These are phyloP conservation scores for Vaccinium macrocarpon DNA, from an alignment of 148 eudicot species.

Conservation along the genomic window DNA sequence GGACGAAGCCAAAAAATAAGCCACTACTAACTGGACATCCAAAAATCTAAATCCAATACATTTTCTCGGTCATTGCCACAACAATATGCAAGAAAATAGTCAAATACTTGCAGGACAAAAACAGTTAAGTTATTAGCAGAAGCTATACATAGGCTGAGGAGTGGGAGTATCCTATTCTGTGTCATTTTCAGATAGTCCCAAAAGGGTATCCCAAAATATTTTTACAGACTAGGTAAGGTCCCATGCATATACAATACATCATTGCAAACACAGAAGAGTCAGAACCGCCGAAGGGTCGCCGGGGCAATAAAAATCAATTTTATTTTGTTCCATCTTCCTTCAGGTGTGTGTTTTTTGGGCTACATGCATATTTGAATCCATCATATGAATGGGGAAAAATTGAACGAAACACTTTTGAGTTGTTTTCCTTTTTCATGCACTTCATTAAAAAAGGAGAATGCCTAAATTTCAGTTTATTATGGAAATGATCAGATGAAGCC, in stretches of 20 bases:
- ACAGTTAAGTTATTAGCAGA: neutral
- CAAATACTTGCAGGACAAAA: neutral
- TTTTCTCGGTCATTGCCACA: neutral
- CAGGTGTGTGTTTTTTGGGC: neutral
- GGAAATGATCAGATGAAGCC: neutral
- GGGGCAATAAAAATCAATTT: neutral
- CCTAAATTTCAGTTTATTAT: neutral
- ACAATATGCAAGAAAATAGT: neutral
- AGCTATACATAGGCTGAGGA: neutral
- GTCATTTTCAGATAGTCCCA: neutral
- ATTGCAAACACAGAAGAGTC: neutral
- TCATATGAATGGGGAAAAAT: neutral
- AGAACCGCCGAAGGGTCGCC: neutral
- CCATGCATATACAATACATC: constrained; percentile 4
- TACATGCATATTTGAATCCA: neutral
- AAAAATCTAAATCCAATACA: neutral
- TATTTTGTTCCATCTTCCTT: neutral
- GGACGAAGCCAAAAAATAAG: neutral
- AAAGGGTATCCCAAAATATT: neutral
- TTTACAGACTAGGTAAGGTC: neutral
- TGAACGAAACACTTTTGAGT: neutral
- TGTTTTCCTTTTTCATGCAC: neutral
- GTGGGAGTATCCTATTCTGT: neutral
- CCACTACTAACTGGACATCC: neutral
- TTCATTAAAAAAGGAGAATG: neutral